These are phyloP conservation scores for Spiraea crenata DNA, from an alignment of 331 rosid genomes.

Conservation along the genomic window DNA sequence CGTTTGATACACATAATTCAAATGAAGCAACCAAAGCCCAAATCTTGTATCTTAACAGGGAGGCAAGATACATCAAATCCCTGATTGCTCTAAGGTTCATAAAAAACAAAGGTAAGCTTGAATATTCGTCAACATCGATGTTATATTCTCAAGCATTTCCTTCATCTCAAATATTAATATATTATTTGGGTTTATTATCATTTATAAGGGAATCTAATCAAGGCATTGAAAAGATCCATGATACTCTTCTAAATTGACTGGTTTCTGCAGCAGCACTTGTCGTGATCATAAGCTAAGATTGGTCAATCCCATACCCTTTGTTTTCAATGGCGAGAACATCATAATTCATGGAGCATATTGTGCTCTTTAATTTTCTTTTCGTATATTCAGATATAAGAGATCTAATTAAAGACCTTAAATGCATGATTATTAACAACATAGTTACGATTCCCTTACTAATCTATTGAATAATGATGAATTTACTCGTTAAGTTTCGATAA, in stretches of 20 bases:
- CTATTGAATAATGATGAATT: background rate
- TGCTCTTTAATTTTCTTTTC: background rate
- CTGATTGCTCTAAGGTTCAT: too few species aligned
- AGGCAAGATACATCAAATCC: too few species aligned
- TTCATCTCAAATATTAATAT: background rate
- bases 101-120: background rate
- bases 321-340: conserved; percentile 8
- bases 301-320: background rate
- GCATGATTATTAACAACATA: too few species aligned
- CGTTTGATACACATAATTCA: too few species aligned
- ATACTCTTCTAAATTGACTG: background rate
- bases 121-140: background rate
- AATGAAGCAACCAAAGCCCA: too few species aligned
- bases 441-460: too few species aligned
- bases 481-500: background rate
- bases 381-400: too few species aligned
- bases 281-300: conserved; percentile 4
- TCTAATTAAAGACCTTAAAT: too few species aligned
- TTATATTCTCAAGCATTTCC: background rate
- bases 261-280: background rate
- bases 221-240: background rate
- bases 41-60: too few species aligned
- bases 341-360: conserved; percentile 14
- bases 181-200: background rate
- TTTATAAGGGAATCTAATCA: background rate